Base-by-base conservation (phyloP, 83 land plant species). In the Thuja plicata region DNA sequence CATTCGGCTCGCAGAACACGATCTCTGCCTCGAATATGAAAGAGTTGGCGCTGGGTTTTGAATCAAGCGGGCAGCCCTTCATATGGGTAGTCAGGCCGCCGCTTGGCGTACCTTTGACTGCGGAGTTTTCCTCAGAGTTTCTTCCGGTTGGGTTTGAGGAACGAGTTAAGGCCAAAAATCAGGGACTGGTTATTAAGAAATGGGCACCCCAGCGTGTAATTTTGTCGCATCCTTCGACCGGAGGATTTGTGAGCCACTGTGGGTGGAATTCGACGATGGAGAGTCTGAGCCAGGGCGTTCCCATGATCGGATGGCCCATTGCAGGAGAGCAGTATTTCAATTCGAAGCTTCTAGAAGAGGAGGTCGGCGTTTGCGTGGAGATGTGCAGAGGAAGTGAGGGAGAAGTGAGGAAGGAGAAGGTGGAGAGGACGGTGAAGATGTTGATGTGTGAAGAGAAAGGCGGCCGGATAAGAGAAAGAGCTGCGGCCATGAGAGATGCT, bases 21-120 rank as follows among this genome's bases (percentile, higher is more conserved):
- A 66, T 89, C 37, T 71, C 85, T 24, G 32, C 88, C 2, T 3
- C 71, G 12, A 88, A 91, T 38, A 89, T 91, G 83, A 66, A 88
- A 91, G 91, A 82, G 43, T 85, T 94, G 40, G 96, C 96, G 8
- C 43, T 24, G n/a, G 96, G 96, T 0, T 77, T 94, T 86, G 96
- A 93, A 74, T 74, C 87, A 35, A 88, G 92, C 71, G 89, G 79
- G 43, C 86, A 9, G 32, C 84, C 89, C 0, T 93, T 86, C 94
- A 93, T 3, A 91, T 94, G 38, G 92, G 92, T 89, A 4, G 50
- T 90, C 17, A 78, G 89, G 80, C 37, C 87, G 76, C 45, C 87
- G 13, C 37, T 81, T 13, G 77, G 85, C 88, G 86, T 16, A 1
- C 87, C 3, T 93, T 74, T 76, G 78, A 50, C 88, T 83, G 27